phyloP scores from a whole-genome alignment of 2,329 filamentous ascomycete species.

The Apiospora rasikravindrae region DNA sequence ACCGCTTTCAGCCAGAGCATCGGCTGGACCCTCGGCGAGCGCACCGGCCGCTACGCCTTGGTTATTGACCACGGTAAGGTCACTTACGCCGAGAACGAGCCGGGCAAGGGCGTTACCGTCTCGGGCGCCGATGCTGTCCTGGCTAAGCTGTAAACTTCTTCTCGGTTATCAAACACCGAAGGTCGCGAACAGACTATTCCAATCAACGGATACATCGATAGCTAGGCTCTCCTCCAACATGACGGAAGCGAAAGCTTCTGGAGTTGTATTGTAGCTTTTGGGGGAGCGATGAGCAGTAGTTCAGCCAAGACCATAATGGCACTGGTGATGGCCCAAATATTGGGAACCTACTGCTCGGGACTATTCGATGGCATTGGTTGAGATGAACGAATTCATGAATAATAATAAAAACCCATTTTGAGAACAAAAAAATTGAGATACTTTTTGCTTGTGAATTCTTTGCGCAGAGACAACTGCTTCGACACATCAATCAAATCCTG shows the following conservation, averaged over 20 bases:
- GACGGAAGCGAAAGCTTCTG: background rate
- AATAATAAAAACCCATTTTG: background rate
- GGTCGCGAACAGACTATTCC: background rate
- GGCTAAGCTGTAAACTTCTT: slow-evolving; percentile 23
- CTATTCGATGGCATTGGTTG: background rate
- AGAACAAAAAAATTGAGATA: background rate
- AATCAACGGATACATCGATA: background rate
- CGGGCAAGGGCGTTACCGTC: slow-evolving; percentile 50
- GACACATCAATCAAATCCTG: background rate
- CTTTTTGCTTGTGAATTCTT: background rate
- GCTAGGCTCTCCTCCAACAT: background rate
- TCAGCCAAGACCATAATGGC: background rate
- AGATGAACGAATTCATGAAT: background rate
- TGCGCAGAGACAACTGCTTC: background rate
- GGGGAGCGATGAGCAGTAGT: background rate
- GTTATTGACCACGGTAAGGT: slow-evolving; percentile 82
- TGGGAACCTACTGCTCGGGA: background rate
- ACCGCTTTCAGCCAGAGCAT: slow-evolving; percentile 76
- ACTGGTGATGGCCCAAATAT: background rate
- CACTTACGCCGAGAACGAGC: slow-evolving; percentile 76
- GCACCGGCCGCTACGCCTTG: slow-evolving; percentile 78
- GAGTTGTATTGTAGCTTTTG: background rate
- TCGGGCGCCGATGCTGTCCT: slow-evolving; percentile 58
- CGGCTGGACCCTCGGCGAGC: slow-evolving; percentile 68
- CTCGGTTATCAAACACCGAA: background rate